These are phyloP conservation scores for Euptelea pleiosperma DNA, from an alignment of 164 flowering plant species.

Conservation along the genomic window DNA sequence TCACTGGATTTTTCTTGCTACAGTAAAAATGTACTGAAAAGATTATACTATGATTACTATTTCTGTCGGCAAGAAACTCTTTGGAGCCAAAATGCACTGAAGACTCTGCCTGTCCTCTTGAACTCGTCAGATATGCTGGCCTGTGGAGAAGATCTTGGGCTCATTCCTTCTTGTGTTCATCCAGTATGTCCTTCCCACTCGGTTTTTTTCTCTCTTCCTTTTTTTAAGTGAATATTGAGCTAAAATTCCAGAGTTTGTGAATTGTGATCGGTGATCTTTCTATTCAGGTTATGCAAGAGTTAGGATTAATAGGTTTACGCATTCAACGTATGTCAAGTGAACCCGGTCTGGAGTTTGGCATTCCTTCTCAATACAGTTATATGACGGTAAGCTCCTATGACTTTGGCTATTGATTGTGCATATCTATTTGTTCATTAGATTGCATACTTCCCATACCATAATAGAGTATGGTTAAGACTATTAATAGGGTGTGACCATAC, in stretches of 20 bases:
- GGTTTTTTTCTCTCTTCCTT: neutral
- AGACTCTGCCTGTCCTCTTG: conserved; percentile 87
- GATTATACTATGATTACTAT: conserved; percentile 88
- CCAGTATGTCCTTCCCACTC: conserved; percentile 54
- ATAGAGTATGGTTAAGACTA: too few relatives aligned
- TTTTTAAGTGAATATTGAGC: neutral
- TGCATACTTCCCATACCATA: too few relatives aligned
- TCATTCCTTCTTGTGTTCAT: conserved; percentile 96
- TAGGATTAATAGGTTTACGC: conserved; percentile 87
- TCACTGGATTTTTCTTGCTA: conserved; percentile 15
- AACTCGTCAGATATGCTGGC: conserved; percentile 98
- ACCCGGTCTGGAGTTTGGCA: conserved; percentile 82
- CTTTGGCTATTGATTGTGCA: neutral
- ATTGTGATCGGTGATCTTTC: conserved; percentile 10
- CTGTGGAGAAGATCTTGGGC: conserved; percentile 97
- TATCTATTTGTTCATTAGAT: neutral
- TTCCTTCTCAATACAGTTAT: conserved; percentile 85
- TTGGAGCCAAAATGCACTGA: conserved; percentile 89
- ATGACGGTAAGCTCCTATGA: conserved; percentile 68
- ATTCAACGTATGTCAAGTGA: conserved; percentile 99
- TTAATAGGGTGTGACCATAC: too few relatives aligned
- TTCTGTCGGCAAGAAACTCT: conserved; percentile 89
- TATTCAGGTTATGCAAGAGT: conserved; percentile 92
- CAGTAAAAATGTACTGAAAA: conserved; percentile 85
- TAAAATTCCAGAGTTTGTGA: neutral